phyloP scores from a whole-genome alignment of 169 alveolate species.

The Plasmodium gaboni region DNA sequence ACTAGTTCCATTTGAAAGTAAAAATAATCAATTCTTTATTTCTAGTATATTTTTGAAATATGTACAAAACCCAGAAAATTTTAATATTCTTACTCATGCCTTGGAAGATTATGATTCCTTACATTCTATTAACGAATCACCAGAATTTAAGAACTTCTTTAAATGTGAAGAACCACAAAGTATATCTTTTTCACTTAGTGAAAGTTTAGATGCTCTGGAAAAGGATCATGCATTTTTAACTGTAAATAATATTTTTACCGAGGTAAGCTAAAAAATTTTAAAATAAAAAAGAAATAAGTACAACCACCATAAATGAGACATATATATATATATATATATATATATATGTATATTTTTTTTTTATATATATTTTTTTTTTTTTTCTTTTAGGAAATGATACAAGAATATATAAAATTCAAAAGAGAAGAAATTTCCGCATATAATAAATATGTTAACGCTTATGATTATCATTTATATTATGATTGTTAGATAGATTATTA shows the following conservation, averaged over 20 bases:
- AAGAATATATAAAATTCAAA: constrained; percentile 63
- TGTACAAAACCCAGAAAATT: constrained; percentile 21
- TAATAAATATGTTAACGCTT: constrained; percentile 24
- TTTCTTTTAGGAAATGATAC: constrained; percentile 54
- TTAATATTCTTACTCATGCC: constrained; percentile 35
- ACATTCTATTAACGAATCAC: constrained; percentile 22
- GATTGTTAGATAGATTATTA: constrained; percentile 14
- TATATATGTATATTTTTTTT: background rate
- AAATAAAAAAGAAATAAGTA: background rate
- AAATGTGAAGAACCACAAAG: constrained; percentile 52
- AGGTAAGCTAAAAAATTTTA: constrained; percentile 8
- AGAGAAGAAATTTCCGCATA: constrained; percentile 54
- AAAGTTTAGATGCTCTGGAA: constrained; percentile 71
- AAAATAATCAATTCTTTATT: constrained; percentile 29
- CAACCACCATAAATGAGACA: background rate
- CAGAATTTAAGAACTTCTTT: constrained; percentile 29
- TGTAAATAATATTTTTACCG: constrained; percentile 19
- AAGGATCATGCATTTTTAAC: constrained; percentile 65
- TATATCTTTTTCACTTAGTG: constrained; percentile 44
- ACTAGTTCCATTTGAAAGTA: constrained; percentile 57
- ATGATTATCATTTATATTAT: constrained; percentile 50
- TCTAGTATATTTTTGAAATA: constrained; percentile 42
- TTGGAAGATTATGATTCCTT: constrained; percentile 15
- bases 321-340: background rate
- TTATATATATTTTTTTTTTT: constrained; percentile 1